Percentiles rank a stretch among this genome's conserved stretches.
These are phyloP conservation scores for Irpex rosettiformis DNA, from an alignment of 1,284 basidiomycete species.

Conservation along the genomic window DNA sequence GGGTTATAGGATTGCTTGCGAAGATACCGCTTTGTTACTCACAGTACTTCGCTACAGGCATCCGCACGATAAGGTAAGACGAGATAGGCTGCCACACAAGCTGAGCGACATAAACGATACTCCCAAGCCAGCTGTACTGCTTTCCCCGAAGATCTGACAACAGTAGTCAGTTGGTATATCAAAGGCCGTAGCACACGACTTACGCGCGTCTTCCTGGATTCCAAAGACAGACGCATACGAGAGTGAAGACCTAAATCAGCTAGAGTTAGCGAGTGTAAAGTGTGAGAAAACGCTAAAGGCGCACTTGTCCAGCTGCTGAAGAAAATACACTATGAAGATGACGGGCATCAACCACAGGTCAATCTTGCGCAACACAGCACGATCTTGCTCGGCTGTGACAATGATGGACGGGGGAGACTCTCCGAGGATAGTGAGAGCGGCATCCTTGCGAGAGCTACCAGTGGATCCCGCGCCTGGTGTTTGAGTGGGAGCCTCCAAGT, in stretches of 20 bases:
- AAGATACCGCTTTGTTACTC: constrained; percentile 9
- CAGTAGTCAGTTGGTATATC: neutral
- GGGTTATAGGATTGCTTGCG: neutral
- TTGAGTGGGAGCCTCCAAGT: constrained; percentile 4
- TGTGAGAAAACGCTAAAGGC: neutral
- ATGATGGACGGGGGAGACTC: constrained; percentile 24
- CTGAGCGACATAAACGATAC: constrained; percentile 44
- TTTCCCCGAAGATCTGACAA: constrained; percentile 35
- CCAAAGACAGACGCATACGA: constrained; percentile 43
- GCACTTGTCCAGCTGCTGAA: constrained; percentile 42
- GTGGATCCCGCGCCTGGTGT: neutral
- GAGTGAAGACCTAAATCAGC: constrained; percentile 33
- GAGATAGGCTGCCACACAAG: constrained; percentile 43
- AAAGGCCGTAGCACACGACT: neutral
- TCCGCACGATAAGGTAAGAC: constrained; percentile 38
- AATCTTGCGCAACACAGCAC: constrained; percentile 35
- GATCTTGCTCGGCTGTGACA: constrained; percentile 33
- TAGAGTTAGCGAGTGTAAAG: neutral
- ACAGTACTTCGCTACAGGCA: constrained; percentile 42
- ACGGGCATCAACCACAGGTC: constrained; percentile 41
- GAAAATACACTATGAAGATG: constrained; percentile 38
- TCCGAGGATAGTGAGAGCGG: constrained; percentile 34
- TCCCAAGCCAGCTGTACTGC: constrained; percentile 43
- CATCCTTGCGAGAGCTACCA: constrained; percentile 27
- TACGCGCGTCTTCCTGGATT: constrained; percentile 35